Base-by-base conservation (phyloP, 2,329 filamentous ascomycete species). In the Cladosporium sp. region DNA sequence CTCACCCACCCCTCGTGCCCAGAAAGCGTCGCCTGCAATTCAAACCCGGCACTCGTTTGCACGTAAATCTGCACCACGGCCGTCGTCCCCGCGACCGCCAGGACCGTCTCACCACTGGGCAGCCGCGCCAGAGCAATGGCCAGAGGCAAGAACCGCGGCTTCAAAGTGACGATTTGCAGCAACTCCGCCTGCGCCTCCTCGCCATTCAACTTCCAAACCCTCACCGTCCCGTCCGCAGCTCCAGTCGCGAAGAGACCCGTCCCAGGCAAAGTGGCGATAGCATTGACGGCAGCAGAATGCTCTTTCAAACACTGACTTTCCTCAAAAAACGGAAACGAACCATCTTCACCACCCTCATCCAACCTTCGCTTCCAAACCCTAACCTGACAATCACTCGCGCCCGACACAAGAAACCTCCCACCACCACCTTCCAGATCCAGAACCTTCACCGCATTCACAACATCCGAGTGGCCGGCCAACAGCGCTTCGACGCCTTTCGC, bases 1-100 rank as follows among this genome's bases (percentile, higher is more conserved):
- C 92, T 80, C 41, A 99, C 83, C 93, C 93, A 99, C 51, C 88
- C 92, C 70, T 99, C 93, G 62, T 99, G 93, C 3, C 93, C 93
- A 1, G 83, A 79, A 17, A 99, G 78, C 0, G 84, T 91, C 11
- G 90, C 87, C 54, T 87, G 84, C 7, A 87, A 77, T 22, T 78
- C 75, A 60, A 96, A 96, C 1, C 79, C 70, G 2, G 67, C 58
- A 1, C 66, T 60, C 6, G 67, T 60, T 13, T 73, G 63, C 32
- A 85, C 80, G 58, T 87, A 92, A 9, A 97, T 76, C 60, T 96
- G 90, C 41, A 99, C 81, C n/a, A 76, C 80, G 51, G 85, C 85
- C 53, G 81, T 85, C 2, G 93, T 97, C 2, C 93, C 93, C 2
- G 86, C 89, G n/a, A 88, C 83, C 3, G 91, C 92, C 45, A 99